Percentiles rank a stretch among this genome's conserved stretches.
These are phyloP conservation scores for Penicillium sp. DNA, from an alignment of 2,329 filamentous ascomycete species.

Conservation along the genomic window DNA sequence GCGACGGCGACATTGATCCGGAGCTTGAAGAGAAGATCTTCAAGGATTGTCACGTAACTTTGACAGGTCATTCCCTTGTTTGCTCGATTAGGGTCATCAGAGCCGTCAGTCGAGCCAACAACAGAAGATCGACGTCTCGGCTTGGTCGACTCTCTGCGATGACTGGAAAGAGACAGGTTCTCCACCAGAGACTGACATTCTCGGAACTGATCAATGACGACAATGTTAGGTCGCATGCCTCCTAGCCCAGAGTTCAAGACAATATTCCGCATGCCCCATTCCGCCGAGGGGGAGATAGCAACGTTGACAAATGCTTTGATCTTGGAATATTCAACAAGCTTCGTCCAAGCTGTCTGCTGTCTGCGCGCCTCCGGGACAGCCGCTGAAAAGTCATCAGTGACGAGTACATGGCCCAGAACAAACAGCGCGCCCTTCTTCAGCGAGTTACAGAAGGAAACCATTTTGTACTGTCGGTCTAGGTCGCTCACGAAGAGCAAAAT, in stretches of 20 bases:
- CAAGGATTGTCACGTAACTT: slow-evolving; percentile 75
- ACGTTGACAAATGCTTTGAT: slow-evolving; percentile 90
- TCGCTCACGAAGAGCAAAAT: slow-evolving; percentile 81
- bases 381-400: slow-evolving; percentile 72
- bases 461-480: slow-evolving; percentile 71
- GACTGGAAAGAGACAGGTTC: slow-evolving; percentile 49
- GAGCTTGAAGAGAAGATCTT: slow-evolving; percentile 71
- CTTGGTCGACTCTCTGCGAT: slow-evolving; percentile 21
- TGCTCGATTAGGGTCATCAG: slow-evolving; percentile 62
- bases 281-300: slow-evolving; percentile 73
- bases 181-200: slow-evolving; percentile 55
- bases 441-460: slow-evolving; percentile 88
- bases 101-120: slow-evolving; percentile 10
- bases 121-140: slow-evolving; percentile 17
- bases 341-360: slow-evolving; percentile 78
- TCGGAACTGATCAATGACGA: slow-evolving; percentile 71
- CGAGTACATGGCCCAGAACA: slow-evolving; percentile 81
- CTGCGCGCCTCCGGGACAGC: slow-evolving; percentile 75
- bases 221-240: slow-evolving; percentile 85
- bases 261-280: slow-evolving; percentile 80
- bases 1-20: slow-evolving; percentile 81
- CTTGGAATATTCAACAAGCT: slow-evolving; percentile 77
- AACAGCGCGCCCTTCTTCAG: slow-evolving; percentile 84
- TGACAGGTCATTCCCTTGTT: slow-evolving; percentile 65
- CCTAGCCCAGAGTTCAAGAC: slow-evolving; percentile 76